Conservation (phyloP, 495 filamentous ascomycete genomes). For the Neurospora cerealis region DNA sequence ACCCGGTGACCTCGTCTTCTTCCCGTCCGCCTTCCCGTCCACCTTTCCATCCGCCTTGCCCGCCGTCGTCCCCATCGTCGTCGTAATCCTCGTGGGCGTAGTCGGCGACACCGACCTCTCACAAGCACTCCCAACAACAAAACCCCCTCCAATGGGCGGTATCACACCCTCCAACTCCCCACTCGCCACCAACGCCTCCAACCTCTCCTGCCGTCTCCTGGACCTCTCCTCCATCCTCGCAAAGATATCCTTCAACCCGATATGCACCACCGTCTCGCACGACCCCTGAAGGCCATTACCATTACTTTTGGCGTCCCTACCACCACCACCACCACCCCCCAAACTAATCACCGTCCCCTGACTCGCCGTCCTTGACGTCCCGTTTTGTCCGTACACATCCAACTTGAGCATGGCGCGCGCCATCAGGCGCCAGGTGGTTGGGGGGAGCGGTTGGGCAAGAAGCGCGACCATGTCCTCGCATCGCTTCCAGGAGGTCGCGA, state of each 20-base stretch:
- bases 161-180: conserved; percentile 6
- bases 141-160: not conserved
- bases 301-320: not conserved
- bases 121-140: not conserved
- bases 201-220: conserved; percentile 25
- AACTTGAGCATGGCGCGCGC: conserved; percentile 40
- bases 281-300: not conserved
- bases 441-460: conserved; percentile 29
- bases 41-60: not conserved
- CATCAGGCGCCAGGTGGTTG: conserved; percentile 37
- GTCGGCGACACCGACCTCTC: not conserved
- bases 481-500: not conserved
- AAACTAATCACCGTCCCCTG: not conserved
- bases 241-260: conserved; percentile 43
- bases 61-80: not conserved
- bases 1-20: conserved; percentile 24
- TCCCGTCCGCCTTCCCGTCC: not conserved
- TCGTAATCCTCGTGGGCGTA: not conserved
- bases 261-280: conserved; percentile 2
- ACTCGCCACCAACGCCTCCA: conserved; percentile 25
- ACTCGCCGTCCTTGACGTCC: not conserved
- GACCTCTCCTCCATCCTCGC: conserved; percentile 38
- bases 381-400: conserved; percentile 42
- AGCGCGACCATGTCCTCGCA: conserved; percentile 9
- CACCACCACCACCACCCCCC: not conserved